Evolutionary conservation across 2,329 filamentous ascomycete species (phyloP), one percentile per base, ranked within the genome.

Genomic region (Fusarium sp.): DNA sequence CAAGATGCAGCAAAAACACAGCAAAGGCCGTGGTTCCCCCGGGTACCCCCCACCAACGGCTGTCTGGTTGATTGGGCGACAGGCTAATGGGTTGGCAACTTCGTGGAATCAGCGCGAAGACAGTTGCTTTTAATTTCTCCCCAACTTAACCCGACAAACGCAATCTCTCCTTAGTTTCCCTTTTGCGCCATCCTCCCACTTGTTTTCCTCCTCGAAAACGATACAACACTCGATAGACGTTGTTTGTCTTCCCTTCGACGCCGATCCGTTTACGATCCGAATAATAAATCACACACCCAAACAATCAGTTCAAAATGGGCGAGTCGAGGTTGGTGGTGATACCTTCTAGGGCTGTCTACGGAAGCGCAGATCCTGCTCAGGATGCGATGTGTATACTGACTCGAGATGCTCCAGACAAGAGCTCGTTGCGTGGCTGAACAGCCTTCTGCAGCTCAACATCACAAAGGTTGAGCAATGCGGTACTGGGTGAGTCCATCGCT

Each of bases 401-500:
- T 26, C n/a, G 28, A 33, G 14, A 21, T n/a, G 22, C 46, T n/a
- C 57, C 76, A 98, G 96, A 86, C 96, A 99, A 84, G 96, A 99
- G 85, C 89, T 99, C 75, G 87, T 99, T 75, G 88, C 91, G 84
- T 99, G 96, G 96, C 86, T 98, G 73, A 99, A 99, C 87, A 95
- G 93, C 87, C 92, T 99, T 68, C 90, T 99, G 52, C 94, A 98
- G 85, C 91, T 99, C 77, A 99, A 98, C 85, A 90, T 99, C 76
- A 98, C 92, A 76, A 98, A 98, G 84, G 94, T 99, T 80, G 96
- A 99, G 85, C 96, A 99, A 87, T 98, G 95, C 81, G 96, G 96
- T 80, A 98, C 95, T 78, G 96, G 95, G 95, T 98, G 70, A 76
- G 78, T 79, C 62, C 55, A 70, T 76, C 84, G 80, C 68, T 71